phyloP scores from a whole-genome alignment of 345 rosid genomes.

The Crucihimalaya himalaica region DNA sequence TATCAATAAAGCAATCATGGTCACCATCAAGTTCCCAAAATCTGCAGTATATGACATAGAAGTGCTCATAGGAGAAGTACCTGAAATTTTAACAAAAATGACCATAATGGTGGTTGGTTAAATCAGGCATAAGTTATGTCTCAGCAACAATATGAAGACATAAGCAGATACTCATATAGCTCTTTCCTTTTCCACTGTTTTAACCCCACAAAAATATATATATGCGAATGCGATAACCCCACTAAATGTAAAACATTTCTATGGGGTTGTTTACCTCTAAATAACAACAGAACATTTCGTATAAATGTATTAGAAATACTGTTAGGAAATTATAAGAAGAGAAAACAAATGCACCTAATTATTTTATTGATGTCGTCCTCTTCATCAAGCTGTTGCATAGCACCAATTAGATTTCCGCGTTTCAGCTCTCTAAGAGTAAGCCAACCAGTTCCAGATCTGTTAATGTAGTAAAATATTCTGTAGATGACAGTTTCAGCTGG shows the following conservation, averaged over 20 bases:
- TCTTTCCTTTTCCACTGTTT: neutral
- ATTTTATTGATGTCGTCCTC: conserved; percentile 81
- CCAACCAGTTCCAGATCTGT: conserved; percentile 71
- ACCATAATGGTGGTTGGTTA: neutral
- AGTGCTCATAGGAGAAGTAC: conserved; percentile 84
- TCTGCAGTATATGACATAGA: conserved; percentile 72
- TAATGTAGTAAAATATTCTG: conserved; percentile 74
- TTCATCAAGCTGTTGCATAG: conserved; percentile 75
- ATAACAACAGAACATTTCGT: neutral
- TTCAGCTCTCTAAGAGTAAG: conserved; percentile 77
- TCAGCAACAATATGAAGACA: neutral
- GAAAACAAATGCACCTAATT: conserved; percentile 52
- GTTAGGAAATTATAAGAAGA: neutral
- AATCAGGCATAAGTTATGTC: neutral
- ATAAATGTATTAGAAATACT: neutral
- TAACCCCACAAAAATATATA: neutral
- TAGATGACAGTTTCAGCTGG: conserved; percentile 89
- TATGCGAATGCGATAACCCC: neutral
- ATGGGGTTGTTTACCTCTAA: neutral
- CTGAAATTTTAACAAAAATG: conserved; percentile 37
- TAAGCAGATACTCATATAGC: neutral
- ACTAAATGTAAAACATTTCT: neutral
- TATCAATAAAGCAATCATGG: conserved; percentile 68
- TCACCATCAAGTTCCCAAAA: conserved; percentile 75
- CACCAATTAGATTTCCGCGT: conserved; percentile 70